phyloP scores from a whole-genome alignment of 2,329 filamentous ascomycete genomes.

The Alternaria triticina region DNA sequence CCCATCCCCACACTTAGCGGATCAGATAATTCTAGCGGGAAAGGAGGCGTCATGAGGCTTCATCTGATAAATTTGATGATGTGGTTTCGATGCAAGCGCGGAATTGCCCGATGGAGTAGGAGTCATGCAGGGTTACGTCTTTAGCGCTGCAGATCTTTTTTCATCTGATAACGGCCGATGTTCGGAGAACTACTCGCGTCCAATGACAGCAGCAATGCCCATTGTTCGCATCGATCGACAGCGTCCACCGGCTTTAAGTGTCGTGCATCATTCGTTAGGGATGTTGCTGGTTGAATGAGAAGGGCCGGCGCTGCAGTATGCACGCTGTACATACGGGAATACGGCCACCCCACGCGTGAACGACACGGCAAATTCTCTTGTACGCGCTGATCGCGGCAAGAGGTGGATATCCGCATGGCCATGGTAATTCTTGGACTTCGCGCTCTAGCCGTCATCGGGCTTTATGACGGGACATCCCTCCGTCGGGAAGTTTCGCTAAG shows the following conservation, averaged over 20 bases:
- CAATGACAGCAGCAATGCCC: slow-evolving; percentile 1
- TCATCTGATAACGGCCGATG: slow-evolving; percentile 43
- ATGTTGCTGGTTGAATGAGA: slow-evolving; percentile 4
- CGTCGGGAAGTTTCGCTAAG: slow-evolving; percentile 22
- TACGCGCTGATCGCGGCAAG: slow-evolving; percentile 14
- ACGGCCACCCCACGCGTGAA: slow-evolving; percentile 2
- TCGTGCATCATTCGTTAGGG: slow-evolving; percentile 13
- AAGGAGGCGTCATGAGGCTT: slow-evolving; percentile 21
- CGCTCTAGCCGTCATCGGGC: neutral
- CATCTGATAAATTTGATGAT: slow-evolving; percentile 44
- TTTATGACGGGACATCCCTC: neutral
- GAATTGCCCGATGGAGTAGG: slow-evolving; percentile 27
- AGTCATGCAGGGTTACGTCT: slow-evolving; percentile 34
- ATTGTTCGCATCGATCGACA: slow-evolving; percentile 9
- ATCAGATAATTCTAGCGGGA: slow-evolving; percentile 38
- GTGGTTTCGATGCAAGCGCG: slow-evolving; percentile 13
- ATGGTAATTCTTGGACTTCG: neutral
- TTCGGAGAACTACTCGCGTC: slow-evolving; percentile 20
- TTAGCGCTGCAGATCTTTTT: slow-evolving; percentile 20
- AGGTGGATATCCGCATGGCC: neutral
- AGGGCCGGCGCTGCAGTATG: slow-evolving; percentile 12
- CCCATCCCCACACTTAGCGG: slow-evolving; percentile 30
- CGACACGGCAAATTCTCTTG: neutral
- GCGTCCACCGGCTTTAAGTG: neutral
- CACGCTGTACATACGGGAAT: slow-evolving; percentile 9